Base-by-base conservation (phyloP, 139 green algal genomes). In the Haematococcus lacustris region DNA sequence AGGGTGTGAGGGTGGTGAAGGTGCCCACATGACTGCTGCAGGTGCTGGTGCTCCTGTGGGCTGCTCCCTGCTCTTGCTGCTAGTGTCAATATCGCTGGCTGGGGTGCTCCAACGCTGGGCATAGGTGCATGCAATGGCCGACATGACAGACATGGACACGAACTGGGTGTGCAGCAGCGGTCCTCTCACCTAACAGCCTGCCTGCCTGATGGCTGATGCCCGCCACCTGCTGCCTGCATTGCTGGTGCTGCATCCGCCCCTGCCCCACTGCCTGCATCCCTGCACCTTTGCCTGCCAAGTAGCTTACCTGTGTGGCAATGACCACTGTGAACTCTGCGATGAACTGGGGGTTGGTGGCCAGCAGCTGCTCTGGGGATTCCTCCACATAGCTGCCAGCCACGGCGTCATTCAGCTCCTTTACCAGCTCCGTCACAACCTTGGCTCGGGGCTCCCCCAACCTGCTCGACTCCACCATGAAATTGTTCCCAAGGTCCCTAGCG, bases 401-500 rank as follows among this genome's bases (percentile, higher is more conserved):
- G 7, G 61, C 40, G 9, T 75, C 68, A 43, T 80, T 80, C 21
- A 80, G 41, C 68, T 85, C 83, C n/a, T 71, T 51, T 37, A 99
- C 79, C 57, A 93, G 80, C 41, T 79, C 80, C 5, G 84, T 89
- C 32, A 94, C 92, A 17, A 80, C 71, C 53, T 89, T 81, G 1
- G 94, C 94, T 5, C 85, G 79, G 0, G 80, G 80, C 43, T 86
- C 47, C 37, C 88, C 92, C 33, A 98, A 62, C 2, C 59, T 73
- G 5, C 66, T 68, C 0, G 73, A 38, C 28, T 85, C 75, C 53
- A 97, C 73, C n/a, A 98, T 71, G 67, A 93, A 98, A 75, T 98
- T 98, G 84, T 97, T 98, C 32, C 94, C 94, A 5, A 98, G 66
- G 73, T 98, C 94, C 1, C 66, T 32, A 0, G 85, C 62, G 21